Percentiles rank a stretch among this genome's conserved stretches.
Evolutionary conservation across 179 eudicot genomes (phyloP).

Genomic region (Gypsophila paniculata): DNA sequence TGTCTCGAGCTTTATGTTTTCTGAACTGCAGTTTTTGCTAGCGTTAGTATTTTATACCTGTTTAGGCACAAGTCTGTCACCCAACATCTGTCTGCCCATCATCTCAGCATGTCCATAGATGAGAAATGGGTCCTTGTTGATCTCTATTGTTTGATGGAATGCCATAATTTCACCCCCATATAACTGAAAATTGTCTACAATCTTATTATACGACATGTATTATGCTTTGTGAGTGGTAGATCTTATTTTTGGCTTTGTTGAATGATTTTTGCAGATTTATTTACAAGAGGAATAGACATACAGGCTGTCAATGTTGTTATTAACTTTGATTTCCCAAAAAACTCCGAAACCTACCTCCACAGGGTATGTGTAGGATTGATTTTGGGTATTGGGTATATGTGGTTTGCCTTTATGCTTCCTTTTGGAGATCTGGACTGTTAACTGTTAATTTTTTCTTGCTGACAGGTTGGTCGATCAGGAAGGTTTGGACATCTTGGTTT

Average conservation of each 20-base stretch:
- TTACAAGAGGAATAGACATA: constrained; percentile 89
- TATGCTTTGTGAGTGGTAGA: neutral
- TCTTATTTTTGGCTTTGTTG: neutral
- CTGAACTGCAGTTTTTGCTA: neutral
- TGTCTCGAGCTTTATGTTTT: neutral
- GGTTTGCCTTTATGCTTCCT: neutral
- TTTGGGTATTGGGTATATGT: neutral
- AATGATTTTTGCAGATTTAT: constrained; percentile 49
- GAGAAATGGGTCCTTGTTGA: no score
- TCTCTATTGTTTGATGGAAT: neutral
- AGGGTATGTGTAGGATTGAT: constrained; percentile 46
- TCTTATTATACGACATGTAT: neutral
- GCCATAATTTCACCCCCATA: neutral
- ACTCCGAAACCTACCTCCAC: constrained; percentile 81
- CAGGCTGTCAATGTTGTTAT: constrained; percentile 92
- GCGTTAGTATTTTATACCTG: neutral
- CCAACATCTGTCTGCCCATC: neutral
- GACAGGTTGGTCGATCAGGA: constrained; percentile 89
- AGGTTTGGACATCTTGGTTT: constrained; percentile 89
- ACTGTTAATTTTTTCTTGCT: neutral
- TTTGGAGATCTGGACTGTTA: neutral
- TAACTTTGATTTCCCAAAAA: constrained; percentile 83
- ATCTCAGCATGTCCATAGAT: no score
- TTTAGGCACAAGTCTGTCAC: neutral
- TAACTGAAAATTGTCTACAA: neutral